Base-by-base conservation (phyloP, 331 rosid genomes). In the Quercus phellos region DNA sequence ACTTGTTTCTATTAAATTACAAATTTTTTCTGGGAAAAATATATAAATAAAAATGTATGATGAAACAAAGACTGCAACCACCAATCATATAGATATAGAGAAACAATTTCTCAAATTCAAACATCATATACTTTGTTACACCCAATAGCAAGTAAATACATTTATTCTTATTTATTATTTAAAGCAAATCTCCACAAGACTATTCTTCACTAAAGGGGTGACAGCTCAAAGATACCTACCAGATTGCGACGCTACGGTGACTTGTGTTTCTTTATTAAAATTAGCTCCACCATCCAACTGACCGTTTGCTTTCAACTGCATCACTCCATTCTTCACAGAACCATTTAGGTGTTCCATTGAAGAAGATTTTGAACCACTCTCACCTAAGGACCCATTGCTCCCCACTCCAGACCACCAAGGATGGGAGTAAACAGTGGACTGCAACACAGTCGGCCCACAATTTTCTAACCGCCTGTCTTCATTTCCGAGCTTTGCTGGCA, bases 381-480 rank as follows among this genome's bases (percentile, higher is more conserved):
- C 87, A 64, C 59, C 77, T 1, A 35, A 30, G 21, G 80, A 42
- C 8, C 60, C 72, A 84, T 76, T 79, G 80, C 70, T 88, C 69
- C 86, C 86, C 42, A 27, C 81, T 51, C 79, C 90, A 21, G 64
- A 84, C 98, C 97, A 89, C 97, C 88, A 90, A 17, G 97, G 93
- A 58, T 80, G 89, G 76, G 90, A 67, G 73, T 77, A 85, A 64
- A 79, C 51, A 55, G 81, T 75, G 38, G 90, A 77, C 68, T 74
- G 90, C 73, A 89, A 85, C 80, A 63, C 77, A 74, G 76, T 68
- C 76, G 84, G 80, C 17, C 78, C 78, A 6, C 87, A 74, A 3
- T 67, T 85, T 59, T 83, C 75, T 56, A 70, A 56, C 38, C 80
- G 78, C 56, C 73, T 78, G 27, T 86, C 88, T 76, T 79, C 90